Evolutionary conservation across 148 eudicot genomes (phyloP), one percentile per base, ranked within the genome.

Genomic region (Polygonum aviculare): DNA sequence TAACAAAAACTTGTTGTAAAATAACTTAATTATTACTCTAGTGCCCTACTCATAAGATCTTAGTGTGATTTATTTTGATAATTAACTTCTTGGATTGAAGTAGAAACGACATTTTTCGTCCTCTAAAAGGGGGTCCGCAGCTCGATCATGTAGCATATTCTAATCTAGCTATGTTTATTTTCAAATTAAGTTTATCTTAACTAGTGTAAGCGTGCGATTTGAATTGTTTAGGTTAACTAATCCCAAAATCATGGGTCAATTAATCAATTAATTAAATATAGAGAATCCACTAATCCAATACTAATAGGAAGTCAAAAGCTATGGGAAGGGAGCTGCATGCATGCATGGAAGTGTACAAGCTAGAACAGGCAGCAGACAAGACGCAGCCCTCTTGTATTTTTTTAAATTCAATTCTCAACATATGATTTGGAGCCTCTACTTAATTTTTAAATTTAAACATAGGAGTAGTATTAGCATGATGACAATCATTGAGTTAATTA

Each of bases 191-290:
- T 19, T 18, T 15, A 18, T 14, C 26, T 19, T 19, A 7, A 55
- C 7, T 57, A 59, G 36, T 59, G 67, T 59, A 59, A 59, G 67
- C 67, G 67, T 22, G 67, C 35, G 67, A 22, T 59, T 57, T 59
- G 12, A 59, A 22, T 9, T 59, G 12, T 3, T 59, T 59, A 59
- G 36, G 12, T 21, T 59, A 59, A 22, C 26, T 59, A 18, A 59
- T 2, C 26, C 67, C 35, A 22, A 26, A 59, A 26, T 59, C 59
- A 51, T 51, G 18, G 19, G n/a, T 19, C 5, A 51, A 15, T 14
- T 14, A 4, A 2, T 52, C 7, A 59, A 59, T 59, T 22, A 21
- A 59, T 2, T 21, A 19, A 22, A 59, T 4, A 26, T 0, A 26
- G 31, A 26, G 31, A 26, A 26, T 26, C 31, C 31, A 26, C 31